Conservation (phyloP, 352 stramenopile species). For the Phytophthora sansomeana region DNA sequence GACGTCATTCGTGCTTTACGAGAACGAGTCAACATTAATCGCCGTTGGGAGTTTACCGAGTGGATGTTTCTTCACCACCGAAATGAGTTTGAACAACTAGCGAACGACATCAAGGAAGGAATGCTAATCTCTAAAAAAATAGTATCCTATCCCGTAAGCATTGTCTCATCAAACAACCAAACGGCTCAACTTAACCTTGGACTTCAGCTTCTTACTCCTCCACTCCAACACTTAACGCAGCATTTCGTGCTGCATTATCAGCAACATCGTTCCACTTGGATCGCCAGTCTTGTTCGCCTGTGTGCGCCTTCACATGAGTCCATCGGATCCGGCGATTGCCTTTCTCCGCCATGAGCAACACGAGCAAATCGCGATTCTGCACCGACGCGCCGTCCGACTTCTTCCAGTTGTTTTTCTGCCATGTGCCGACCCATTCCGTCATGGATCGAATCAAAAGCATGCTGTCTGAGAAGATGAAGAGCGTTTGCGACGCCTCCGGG, state of each 20-base stretch:
- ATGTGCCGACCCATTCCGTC: constrained; percentile 75
- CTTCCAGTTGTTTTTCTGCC: constrained; percentile 68
- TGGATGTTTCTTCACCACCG: too few relatives aligned
- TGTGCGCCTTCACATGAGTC: constrained; percentile 76
- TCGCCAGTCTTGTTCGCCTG: constrained; percentile 61
- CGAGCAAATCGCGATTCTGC: constrained; percentile 73
- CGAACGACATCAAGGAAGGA: too few relatives aligned
- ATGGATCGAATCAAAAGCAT: constrained; percentile 85
- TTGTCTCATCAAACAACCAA: too few relatives aligned
- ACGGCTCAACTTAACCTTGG: too few relatives aligned
- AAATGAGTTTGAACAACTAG: too few relatives aligned
- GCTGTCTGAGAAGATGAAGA: constrained; percentile 84
- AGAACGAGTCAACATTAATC: too few relatives aligned
- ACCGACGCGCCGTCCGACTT: constrained; percentile 65
- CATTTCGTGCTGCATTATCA: constrained; percentile 55
- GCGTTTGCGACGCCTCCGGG: constrained; percentile 28
- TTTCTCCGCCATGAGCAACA: constrained; percentile 56
- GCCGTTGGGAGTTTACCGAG: too few relatives aligned
- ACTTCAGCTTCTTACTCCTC: too few relatives aligned
- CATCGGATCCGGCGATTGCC: constrained; percentile 60
- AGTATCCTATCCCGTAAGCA: too few relatives aligned
- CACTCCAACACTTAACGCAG: constrained; percentile 32
- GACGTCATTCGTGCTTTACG: too few relatives aligned
- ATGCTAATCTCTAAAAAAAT: too few relatives aligned
- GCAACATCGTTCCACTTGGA: constrained; percentile 83